Percentiles rank a stretch among this genome's conserved stretches.
phyloP scores from a whole-genome alignment of 495 filamentous ascomycete genomes.

The Xylaria scruposa region DNA sequence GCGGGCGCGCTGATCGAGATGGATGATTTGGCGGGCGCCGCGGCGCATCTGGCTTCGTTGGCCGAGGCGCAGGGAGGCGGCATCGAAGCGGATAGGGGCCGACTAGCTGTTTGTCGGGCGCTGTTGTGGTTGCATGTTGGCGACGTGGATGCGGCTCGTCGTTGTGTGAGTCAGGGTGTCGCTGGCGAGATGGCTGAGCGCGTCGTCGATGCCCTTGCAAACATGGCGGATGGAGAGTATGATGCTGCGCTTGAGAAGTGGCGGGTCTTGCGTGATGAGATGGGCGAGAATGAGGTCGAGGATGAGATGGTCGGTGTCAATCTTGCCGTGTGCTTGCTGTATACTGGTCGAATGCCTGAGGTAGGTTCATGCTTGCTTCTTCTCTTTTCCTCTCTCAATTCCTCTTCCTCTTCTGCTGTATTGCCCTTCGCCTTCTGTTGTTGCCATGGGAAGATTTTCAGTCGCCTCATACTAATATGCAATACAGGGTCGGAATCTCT shows the following conservation, averaged over 20 bases:
- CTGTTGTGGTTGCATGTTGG: slow-evolving; percentile 79
- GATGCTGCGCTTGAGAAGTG: slow-evolving; percentile 66
- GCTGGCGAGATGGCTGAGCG: slow-evolving; percentile 36
- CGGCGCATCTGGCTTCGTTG: slow-evolving; percentile 65
- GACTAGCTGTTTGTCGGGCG: slow-evolving; percentile 54
- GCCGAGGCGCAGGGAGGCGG: slow-evolving; percentile 42
- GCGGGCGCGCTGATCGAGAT: slow-evolving; percentile 87
- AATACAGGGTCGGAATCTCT: slow-evolving; percentile 61
- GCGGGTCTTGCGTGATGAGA: slow-evolving; percentile 57
- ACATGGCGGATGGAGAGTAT: slow-evolving; percentile 82
- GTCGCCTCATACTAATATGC: slow-evolving; percentile 26
- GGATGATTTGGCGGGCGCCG: slow-evolving; percentile 82
- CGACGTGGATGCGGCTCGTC: slow-evolving; percentile 71
- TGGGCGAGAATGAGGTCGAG: slow-evolving; percentile 38
- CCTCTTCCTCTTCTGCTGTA: neutral
- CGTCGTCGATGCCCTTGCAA: slow-evolving; percentile 68
- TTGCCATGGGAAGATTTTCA: neutral
- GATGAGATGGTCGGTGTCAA: slow-evolving; percentile 77
- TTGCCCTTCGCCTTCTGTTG: neutral
- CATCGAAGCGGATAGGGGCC: slow-evolving; percentile 31
- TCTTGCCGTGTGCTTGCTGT: slow-evolving; percentile 80
- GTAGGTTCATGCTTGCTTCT: slow-evolving; percentile 50
- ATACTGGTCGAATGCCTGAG: slow-evolving; percentile 76
- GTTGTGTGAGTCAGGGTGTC: slow-evolving; percentile 47
- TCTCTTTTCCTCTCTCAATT: neutral